A percentile compares a stretch with the other conserved stretches of the same genome.
Evolutionary conservation across 345 rosid genomes (phyloP).

Genomic region (Euphorbia peplus): DNA sequence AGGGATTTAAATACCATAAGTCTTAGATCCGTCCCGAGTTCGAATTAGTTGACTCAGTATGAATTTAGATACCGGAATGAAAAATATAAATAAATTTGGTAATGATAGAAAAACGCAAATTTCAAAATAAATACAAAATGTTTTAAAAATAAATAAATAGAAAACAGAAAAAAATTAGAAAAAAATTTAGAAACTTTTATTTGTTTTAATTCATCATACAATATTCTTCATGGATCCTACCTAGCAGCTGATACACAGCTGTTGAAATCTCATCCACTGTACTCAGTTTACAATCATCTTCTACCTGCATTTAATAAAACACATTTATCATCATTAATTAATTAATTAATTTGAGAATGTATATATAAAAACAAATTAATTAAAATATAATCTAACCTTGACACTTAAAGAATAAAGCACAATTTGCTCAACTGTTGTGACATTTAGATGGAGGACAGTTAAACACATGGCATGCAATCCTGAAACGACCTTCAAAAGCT

Average conservation of each 20-base stretch:
- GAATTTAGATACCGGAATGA: too few relatives aligned
- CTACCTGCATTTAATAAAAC: conserved; percentile 51
- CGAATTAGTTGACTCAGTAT: too few relatives aligned
- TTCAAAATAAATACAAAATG: conserved; percentile 18
- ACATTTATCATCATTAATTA: not conserved
- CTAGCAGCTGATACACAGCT: conserved; percentile 59
- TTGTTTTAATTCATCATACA: conserved; percentile 7
- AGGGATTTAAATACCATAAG: too few relatives aligned
- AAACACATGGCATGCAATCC: conserved; percentile 63
- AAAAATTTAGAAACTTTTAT: too few relatives aligned
- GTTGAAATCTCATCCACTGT: conserved; percentile 77
- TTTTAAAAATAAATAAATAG: conserved; percentile 7
- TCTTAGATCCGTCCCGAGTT: too few relatives aligned
- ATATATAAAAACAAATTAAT: not conserved
- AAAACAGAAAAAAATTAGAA: conserved; percentile 5
- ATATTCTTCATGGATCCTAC: conserved; percentile 55
- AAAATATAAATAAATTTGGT: not conserved
- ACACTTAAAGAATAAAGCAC: conserved; percentile 75
- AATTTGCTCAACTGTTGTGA: conserved; percentile 55
- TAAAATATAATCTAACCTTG: conserved; percentile 43
- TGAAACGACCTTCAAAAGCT: conserved; percentile 62
- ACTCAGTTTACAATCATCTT: conserved; percentile 72
- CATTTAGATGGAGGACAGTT: conserved; percentile 73
- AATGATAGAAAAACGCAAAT: not conserved
- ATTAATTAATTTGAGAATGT: not conserved